Evolutionary conservation across 2,329 filamentous ascomycete genomes (phyloP).

Genomic region (Aspergillus sergii): DNA sequence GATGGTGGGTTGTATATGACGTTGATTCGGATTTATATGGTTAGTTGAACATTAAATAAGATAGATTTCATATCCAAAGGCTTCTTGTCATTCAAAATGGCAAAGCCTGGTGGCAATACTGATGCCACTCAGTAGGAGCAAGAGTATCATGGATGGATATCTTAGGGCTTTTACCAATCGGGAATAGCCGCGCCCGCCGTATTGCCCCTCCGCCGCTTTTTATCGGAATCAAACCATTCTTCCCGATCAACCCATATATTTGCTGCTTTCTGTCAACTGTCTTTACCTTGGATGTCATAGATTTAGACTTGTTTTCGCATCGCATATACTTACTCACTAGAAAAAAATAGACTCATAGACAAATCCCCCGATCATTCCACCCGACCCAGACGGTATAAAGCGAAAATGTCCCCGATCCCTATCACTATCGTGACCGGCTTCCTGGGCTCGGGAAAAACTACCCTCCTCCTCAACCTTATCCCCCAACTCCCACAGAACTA

Average conservation of each 20-base stretch:
- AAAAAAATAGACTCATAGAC: not conserved
- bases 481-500: conserved; percentile 87
- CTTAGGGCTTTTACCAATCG: conserved; percentile 15
- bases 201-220: conserved; percentile 7
- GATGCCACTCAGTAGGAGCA: too few species aligned
- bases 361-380: too few species aligned
- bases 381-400: not conserved
- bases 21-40: too few species aligned
- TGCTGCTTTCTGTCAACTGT: not conserved
- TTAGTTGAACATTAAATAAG: too few species aligned
- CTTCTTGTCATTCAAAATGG: too few species aligned
- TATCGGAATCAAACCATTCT: conserved; percentile 3
- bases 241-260: not conserved
- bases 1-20: too few species aligned
- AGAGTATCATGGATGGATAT: not conserved
- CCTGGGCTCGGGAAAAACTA: conserved; percentile 94
- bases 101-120: too few species aligned
- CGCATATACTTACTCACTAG: not conserved
- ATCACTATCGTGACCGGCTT: conserved; percentile 97
- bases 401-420: conserved; percentile 69
- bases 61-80: too few species aligned
- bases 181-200: conserved; percentile 12
- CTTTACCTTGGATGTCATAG: not conserved
- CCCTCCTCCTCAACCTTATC: conserved; percentile 88
- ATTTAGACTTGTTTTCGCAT: not conserved